Base-by-base conservation (phyloP, 345 rosid genomes). In the Euphorbia peplus region DNA sequence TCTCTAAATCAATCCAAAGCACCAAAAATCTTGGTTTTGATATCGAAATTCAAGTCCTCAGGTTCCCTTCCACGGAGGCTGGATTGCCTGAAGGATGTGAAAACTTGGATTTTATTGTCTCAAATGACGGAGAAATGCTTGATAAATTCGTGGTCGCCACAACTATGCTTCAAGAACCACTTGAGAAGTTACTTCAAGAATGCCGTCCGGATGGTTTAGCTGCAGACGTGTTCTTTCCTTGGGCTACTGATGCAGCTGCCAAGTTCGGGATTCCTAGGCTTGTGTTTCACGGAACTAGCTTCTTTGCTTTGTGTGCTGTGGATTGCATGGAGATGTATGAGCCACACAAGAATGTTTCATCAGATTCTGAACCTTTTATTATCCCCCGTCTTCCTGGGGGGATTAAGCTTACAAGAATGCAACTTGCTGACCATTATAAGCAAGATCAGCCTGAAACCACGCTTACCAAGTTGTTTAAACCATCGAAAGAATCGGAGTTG, bases 11-110 rank as follows among this genome's bases (percentile, higher is more conserved):
- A 14, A 58, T 85, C 30, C 62, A 55, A 10, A 69, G 29, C 72
- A 63, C 32, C 71, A 73, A 14, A n/a, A 21, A 44, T 60, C 60
- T 53, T 69, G 86, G 83, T 52, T 25, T 73, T 15, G 75, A 76
- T 4, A 76, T 86, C 62, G 50, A 74, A 46, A 54, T 75, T 67
- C 70, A 63, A 21, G 73, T 68, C 60, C 58, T 88, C 32, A 9
- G 75, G n/a, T 80, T 83, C 66, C 88, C 90, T 51, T 67, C 72
- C 25, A 58, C 8, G 8, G 81, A 77, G 76, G 82, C 73, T 0
- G 88, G 87, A 15, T 71, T 68, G 12, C 77, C 69, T 1, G 63
- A 67, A 8, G 63, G 72, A 51, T 61, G 52, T 8, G 68, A 74
- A 41, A 73, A 22, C 21, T 1, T 54, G 28, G 63, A 44, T 10